Base-by-base conservation (phyloP, 2,329 filamentous ascomycete genomes). In the Calonectria ilicicola region DNA sequence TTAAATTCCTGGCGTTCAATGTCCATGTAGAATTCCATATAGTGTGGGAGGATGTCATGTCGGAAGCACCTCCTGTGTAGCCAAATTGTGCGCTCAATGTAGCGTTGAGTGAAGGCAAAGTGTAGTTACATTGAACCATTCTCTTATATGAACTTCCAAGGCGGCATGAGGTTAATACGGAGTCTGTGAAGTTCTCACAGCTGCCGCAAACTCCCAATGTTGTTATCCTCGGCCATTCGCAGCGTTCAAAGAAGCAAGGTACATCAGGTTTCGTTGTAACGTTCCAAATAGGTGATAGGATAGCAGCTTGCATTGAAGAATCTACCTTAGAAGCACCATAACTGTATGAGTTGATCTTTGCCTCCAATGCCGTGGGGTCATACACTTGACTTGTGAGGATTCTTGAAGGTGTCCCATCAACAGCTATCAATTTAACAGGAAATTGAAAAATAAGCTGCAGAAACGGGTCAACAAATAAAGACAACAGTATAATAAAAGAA, bases 191-290 rank as follows among this genome's bases (percentile, higher is more conserved):
- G 63, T 65, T 29, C 3, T 23, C 21, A 19, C 63, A 65, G 21
- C 44, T 65, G 5, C 63, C 46, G 44, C 63, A 65, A 9, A 49
- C 63, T 26, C 44, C 63, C 14, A 65, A 14, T 12, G 63, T 65
- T 8, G 63, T 65, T 38, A 65, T 51, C 10, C 44, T 65, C 19
- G 63, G 63, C 63, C 63, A 65, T 7, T 65, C 63, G 29, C 63
- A 65, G 2, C 63, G 44, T 27, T 65, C 63, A 6, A 27, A 65
- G 44, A 46, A 51, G 46, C 63, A 65, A 14, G 63, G 63, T 5
- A 65, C 5, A 12, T 32, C 15, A 2, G 46, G 46, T 5, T 35
- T 3, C 2, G 2, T 14, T 0, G 42, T 17, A 35, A 17, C n/a
- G 7, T 47, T 47, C 44, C 44, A 65, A 38, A 65, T 65, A n/a